These are phyloP conservation scores for Salix dunnii DNA, from an alignment of 345 rosid genomes.

Conservation along the genomic window DNA sequence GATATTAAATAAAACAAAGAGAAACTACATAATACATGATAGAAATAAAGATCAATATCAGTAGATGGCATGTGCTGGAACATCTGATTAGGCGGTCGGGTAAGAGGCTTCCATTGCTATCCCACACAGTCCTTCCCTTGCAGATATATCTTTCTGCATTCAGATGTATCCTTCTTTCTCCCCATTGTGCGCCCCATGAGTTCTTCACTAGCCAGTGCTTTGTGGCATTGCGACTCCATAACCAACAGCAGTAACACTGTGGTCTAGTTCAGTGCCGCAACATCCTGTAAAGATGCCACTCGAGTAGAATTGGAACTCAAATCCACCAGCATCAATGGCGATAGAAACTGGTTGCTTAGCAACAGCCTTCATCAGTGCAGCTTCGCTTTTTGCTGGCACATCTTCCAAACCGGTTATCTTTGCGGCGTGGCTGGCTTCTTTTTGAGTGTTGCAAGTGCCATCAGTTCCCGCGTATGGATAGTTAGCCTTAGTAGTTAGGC, in stretches of 20 bases:
- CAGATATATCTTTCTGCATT: not conserved
- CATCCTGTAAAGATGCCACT: constrained; percentile 2
- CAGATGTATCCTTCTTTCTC: not conserved
- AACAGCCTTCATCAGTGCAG: constrained; percentile 28
- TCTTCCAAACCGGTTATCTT: constrained; percentile 8
- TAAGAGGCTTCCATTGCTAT: not conserved
- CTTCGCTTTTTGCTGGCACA: constrained; percentile 32
- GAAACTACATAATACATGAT: no score
- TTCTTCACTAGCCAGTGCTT: not conserved
- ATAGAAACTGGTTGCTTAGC: constrained; percentile 30
- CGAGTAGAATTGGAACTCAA: constrained; percentile 29
- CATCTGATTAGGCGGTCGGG: not conserved
- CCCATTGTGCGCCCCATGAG: not conserved
- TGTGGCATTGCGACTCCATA: not conserved
- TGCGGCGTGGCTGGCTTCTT: constrained; percentile 16
- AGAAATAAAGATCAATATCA: no score
- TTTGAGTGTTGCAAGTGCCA: constrained; percentile 18
- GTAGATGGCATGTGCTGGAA: no score
- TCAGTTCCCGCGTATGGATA: constrained; percentile 34
- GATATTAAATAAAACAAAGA: no score
- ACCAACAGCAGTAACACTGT: not conserved
- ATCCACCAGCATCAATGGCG: constrained; percentile 31
- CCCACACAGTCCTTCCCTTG: not conserved
- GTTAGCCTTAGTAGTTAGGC: constrained; percentile 21
- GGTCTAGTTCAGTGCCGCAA: not conserved